phyloP scores from a whole-genome alignment of 2,329 filamentous ascomycete genomes.

The Hypocreales sp. region DNA sequence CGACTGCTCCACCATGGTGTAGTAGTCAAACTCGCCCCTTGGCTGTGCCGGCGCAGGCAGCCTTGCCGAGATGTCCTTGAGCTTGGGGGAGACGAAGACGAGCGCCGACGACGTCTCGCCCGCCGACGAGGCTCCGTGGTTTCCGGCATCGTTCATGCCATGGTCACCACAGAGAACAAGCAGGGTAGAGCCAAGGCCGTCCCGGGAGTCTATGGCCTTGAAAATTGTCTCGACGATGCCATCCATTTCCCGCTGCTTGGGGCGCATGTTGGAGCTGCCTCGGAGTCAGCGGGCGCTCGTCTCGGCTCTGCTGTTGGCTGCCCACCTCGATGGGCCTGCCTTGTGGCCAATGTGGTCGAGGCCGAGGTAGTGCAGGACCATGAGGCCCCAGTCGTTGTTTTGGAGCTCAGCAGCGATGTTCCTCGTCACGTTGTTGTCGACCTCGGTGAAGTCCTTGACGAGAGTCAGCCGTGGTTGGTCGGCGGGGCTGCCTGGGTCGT shows the following conservation, averaged over 20 bases:
- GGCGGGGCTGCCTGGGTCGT: no score
- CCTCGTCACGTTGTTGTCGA: conserved; percentile 92
- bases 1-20: conserved; percentile 76
- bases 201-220: conserved; percentile 51
- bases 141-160: conserved; percentile 98
- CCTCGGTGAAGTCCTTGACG: conserved; percentile 85
- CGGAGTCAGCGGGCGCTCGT: conserved; percentile 2
- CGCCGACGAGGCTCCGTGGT: conserved; percentile 85
- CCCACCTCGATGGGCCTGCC: conserved; percentile 71
- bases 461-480: conserved; percentile 1
- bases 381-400: conserved; percentile 73
- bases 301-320: no score
- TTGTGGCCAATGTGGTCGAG: conserved; percentile 98
- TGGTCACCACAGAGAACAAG: conserved; percentile 86
- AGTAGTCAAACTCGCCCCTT: conserved; percentile 65
- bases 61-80: conserved; percentile 37
- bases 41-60: conserved; percentile 38
- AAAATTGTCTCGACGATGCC: conserved; percentile 63
- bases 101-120: conserved; percentile 91
- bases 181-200: conserved; percentile 62
- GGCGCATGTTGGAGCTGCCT: conserved; percentile 68
- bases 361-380: conserved; percentile 91
- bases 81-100: conserved; percentile 77
- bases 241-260: conserved; percentile 93
- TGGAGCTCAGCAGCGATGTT: conserved; percentile 66